Conservation (phyloP, 371 early-diverging fungal species). For the Dinochytrium kinnereticum region DNA sequence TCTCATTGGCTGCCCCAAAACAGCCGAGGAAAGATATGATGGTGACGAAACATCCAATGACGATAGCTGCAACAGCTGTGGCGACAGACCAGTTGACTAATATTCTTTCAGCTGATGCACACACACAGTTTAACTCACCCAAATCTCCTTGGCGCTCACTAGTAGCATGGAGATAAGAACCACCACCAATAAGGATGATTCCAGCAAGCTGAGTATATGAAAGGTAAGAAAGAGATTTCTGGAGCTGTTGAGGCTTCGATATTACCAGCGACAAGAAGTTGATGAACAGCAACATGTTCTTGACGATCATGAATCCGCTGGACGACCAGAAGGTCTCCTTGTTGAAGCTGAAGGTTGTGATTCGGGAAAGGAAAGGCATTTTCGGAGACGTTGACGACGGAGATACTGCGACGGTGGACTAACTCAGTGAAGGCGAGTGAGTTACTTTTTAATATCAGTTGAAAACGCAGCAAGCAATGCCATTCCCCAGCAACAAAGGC, state of each 20-base stretch:
- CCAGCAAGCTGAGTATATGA: conserved; percentile 52
- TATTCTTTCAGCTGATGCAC: background rate
- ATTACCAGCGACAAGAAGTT: conserved; percentile 59
- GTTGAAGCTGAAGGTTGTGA: conserved; percentile 56
- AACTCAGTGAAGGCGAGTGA: too few species aligned
- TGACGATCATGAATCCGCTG: conserved; percentile 55
- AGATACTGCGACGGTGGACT: background rate
- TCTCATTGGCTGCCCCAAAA: conserved; percentile 62
- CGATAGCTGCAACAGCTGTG: conserved; percentile 51
- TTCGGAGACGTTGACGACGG: background rate
- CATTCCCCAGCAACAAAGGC: too few species aligned
- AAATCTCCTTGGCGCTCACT: conserved; percentile 14
- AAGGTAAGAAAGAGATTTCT: background rate
- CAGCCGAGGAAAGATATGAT: conserved; percentile 59
- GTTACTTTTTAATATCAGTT: too few species aligned
- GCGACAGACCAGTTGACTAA: conserved; percentile 41
- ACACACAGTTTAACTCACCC: background rate
- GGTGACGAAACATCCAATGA: conserved; percentile 53
- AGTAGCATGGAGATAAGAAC: conserved; percentile 46
- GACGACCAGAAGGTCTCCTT: conserved; percentile 52
- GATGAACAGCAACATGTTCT: conserved; percentile 58
- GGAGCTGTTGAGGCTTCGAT: background rate
- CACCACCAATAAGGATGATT: conserved; percentile 53
- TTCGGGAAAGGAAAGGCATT: conserved; percentile 55
- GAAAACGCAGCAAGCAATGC: too few species aligned